Percentiles rank a stretch among this genome's conserved stretches.
Conservation (phyloP, 2,329 filamentous ascomycete species). For the Zymoseptoria ardabiliae region DNA sequence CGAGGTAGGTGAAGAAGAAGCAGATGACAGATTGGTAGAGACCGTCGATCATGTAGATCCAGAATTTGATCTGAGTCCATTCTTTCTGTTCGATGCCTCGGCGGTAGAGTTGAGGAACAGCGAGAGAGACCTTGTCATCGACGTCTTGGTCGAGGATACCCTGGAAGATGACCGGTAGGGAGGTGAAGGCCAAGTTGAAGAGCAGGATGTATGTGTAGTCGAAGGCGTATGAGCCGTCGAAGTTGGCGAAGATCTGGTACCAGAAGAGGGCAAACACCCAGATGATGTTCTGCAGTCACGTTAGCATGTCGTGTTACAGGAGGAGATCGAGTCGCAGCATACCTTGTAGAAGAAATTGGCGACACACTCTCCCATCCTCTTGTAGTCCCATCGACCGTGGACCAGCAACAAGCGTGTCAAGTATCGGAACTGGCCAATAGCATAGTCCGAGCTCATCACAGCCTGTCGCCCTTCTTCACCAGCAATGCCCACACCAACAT, state of each 20-base stretch:
- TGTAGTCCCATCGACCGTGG: slow-evolving; percentile 94
- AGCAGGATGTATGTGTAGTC: slow-evolving; percentile 97
- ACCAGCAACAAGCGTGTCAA: slow-evolving; percentile 78
- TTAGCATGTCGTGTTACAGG: slow-evolving; percentile 19
- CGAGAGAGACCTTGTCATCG: slow-evolving; percentile 84
- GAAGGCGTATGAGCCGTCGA: slow-evolving; percentile 93
- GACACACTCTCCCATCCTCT: slow-evolving; percentile 83
- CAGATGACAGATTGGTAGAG: slow-evolving; percentile 89
- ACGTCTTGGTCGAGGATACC: slow-evolving; percentile 97
- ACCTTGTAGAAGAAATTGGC: slow-evolving; percentile 99
- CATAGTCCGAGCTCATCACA: slow-evolving; percentile 93
- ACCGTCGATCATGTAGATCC: slow-evolving; percentile 93
- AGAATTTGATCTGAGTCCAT: slow-evolving; percentile 95
- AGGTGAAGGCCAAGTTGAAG: slow-evolving; percentile 96
- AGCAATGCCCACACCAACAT: slow-evolving; percentile 93
- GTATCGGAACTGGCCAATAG: slow-evolving; percentile 89
- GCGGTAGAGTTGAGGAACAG: slow-evolving; percentile 90
- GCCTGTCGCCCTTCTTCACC: slow-evolving; percentile 88
- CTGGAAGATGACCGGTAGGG: slow-evolving; percentile 87
- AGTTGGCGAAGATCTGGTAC: slow-evolving; percentile 93
- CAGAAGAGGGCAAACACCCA: slow-evolving; percentile 97
- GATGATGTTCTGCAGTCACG: slow-evolving; percentile 65
- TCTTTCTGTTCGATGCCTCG: slow-evolving; percentile 92
- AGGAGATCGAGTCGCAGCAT: slow-evolving; percentile 3
- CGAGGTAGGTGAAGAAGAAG: slow-evolving; percentile 85